Conservation (phyloP, 2,329 filamentous ascomycete genomes). For the Colletotrichum sp. region DNA sequence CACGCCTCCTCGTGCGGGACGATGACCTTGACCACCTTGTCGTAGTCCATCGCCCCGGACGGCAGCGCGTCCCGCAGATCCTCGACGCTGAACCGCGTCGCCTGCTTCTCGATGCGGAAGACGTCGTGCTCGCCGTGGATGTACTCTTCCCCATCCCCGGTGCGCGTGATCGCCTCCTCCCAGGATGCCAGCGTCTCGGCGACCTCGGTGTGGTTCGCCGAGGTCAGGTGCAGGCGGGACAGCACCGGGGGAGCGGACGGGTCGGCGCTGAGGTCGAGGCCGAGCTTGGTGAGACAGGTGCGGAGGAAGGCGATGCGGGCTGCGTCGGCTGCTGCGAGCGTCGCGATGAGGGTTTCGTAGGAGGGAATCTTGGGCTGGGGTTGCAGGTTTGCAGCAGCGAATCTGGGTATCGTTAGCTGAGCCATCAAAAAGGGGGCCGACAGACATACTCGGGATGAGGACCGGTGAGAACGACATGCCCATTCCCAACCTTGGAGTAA, state of each 20-base stretch:
- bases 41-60: slow-evolving; percentile 74
- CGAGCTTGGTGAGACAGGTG: slow-evolving; percentile 79
- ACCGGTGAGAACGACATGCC: slow-evolving; percentile 79
- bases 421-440: neutral
- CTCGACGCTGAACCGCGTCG: slow-evolving; percentile 63
- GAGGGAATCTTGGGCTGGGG: slow-evolving; percentile 69
- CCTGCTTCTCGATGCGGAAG: slow-evolving; percentile 76
- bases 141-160: slow-evolving; percentile 66
- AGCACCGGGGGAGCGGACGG: slow-evolving; percentile 76
- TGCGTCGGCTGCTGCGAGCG: slow-evolving; percentile 71
- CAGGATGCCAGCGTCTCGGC: slow-evolving; percentile 69
- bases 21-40: slow-evolving; percentile 74
- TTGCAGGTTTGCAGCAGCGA: slow-evolving; percentile 79
- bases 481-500: slow-evolving; percentile 82
- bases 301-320: slow-evolving; percentile 77
- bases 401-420: slow-evolving; percentile 57
- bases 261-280: slow-evolving; percentile 77
- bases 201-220: slow-evolving; percentile 68
- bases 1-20: slow-evolving; percentile 72
- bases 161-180: slow-evolving; percentile 70
- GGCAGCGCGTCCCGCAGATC: slow-evolving; percentile 58
- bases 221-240: slow-evolving; percentile 83
- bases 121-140: slow-evolving; percentile 84
- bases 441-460: slow-evolving; percentile 83
- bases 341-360: slow-evolving; percentile 72